A percentile compares a stretch with the other conserved stretches of the same genome.
phyloP scores from a whole-genome alignment of 352 stramenopile species.

The Pythium periplocum region DNA sequence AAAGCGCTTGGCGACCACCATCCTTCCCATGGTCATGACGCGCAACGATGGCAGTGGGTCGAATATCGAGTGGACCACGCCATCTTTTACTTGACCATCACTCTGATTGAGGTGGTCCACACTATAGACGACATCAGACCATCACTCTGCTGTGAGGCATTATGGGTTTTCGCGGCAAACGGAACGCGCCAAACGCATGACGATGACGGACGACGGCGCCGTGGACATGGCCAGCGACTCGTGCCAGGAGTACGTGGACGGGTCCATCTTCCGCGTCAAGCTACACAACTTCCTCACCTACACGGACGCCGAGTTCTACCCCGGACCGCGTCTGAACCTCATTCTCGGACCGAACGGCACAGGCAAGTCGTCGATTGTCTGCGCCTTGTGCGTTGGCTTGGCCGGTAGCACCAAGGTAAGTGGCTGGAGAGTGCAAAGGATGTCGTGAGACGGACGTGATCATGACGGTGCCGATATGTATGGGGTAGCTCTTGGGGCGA shows the following conservation, averaged over 20 bases:
- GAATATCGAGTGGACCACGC: conserved; percentile 4
- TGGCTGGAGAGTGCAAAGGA: neutral
- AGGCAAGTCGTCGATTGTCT: conserved; percentile 93
- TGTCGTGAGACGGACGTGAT: too few relatives aligned
- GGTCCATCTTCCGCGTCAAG: conserved; percentile 86
- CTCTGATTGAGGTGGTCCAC: too few relatives aligned
- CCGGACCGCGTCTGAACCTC: conserved; percentile 95
- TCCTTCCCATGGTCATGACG: too few relatives aligned
- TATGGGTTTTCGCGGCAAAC: conserved; percentile 45
- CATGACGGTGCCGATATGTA: too few relatives aligned
- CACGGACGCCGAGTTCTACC: conserved; percentile 85
- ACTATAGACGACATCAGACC: neutral
- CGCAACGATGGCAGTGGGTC: too few relatives aligned
- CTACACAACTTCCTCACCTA: conserved; percentile 96
- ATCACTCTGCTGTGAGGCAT: conserved; percentile 9
- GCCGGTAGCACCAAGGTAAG: conserved; percentile 89
- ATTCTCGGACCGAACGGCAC: conserved; percentile 98
- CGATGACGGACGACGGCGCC: conserved; percentile 15
- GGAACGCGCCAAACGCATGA: conserved; percentile 2
- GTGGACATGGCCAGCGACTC: conserved; percentile 22
- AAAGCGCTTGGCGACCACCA: neutral
- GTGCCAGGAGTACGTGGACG: conserved; percentile 78
- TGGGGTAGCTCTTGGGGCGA: conserved; percentile 82
- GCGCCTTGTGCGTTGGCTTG: conserved; percentile 95
- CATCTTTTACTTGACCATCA: neutral